These are phyloP conservation scores for Coffea eugenioides DNA, from an alignment of 257 asterid species.

Conservation along the genomic window DNA sequence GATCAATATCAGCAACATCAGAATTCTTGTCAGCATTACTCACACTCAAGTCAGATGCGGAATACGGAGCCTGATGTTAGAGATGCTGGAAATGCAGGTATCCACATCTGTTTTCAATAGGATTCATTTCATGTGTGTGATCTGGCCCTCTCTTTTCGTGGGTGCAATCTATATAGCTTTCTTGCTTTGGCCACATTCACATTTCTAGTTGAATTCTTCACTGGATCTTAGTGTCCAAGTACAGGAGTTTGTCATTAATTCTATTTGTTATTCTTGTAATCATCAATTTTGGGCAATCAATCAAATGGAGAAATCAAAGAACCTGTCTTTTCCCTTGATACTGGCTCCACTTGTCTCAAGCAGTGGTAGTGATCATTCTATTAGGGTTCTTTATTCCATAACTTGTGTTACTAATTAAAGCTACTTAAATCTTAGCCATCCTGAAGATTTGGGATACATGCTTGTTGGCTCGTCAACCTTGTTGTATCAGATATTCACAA, in stretches of 20 bases:
- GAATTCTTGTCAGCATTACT: slow-evolving; percentile 6
- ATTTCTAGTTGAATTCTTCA: background rate
- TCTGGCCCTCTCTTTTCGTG: background rate
- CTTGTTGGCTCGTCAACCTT: background rate
- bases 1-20: slow-evolving; percentile 13
- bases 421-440: background rate
- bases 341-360: slow-evolving; percentile 1
- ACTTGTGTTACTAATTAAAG: background rate
- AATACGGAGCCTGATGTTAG: slow-evolving; percentile 9
- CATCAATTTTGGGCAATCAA: background rate
- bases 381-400: background rate
- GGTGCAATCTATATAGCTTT: background rate
- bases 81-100: slow-evolving; percentile 13
- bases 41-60: slow-evolving; percentile 10
- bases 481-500: background rate
- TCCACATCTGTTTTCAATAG: background rate
- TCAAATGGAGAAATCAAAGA: background rate
- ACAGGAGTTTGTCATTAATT: background rate
- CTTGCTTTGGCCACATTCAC: background rate
- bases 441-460: background rate
- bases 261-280: background rate
- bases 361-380: background rate
- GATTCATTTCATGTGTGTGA: background rate
- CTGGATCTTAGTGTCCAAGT: background rate
- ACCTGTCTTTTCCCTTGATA: background rate